phyloP scores from a whole-genome alignment of 495 filamentous ascomycete species.

The Tricharina praecox region DNA sequence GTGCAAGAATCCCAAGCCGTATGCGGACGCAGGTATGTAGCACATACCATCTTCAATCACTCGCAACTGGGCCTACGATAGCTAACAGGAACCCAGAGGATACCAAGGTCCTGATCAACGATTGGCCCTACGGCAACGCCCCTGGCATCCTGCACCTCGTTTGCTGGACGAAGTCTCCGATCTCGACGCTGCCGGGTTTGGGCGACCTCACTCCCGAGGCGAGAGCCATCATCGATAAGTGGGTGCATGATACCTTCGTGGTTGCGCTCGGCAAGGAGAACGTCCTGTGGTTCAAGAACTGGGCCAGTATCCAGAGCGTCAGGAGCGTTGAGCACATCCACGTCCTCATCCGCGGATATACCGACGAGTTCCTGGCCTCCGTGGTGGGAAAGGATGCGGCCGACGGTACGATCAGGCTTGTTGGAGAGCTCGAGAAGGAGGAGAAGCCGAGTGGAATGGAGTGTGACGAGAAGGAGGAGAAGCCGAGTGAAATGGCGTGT shows the following conservation, averaged over 20 bases:
- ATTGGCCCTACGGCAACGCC: slow-evolving; percentile 76
- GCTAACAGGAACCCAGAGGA: too few species aligned
- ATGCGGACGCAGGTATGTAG: slow-evolving; percentile 16
- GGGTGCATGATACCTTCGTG: slow-evolving; percentile 51
- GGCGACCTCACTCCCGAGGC: slow-evolving; percentile 61
- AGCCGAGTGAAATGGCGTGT: too few species aligned
- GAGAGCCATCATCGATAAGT: slow-evolving; percentile 42
- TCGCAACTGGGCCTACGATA: background rate
- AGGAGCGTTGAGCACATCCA: slow-evolving; percentile 63
- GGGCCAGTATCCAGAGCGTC: slow-evolving; percentile 76
- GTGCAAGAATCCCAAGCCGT: slow-evolving; percentile 13
- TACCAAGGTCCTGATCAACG: slow-evolving; percentile 55
- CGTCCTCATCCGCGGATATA: slow-evolving; percentile 25
- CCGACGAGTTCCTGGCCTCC: slow-evolving; percentile 11
- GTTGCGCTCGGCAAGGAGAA: slow-evolving; percentile 40
- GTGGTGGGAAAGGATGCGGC: slow-evolving; percentile 10
- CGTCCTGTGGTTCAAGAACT: slow-evolving; percentile 91
- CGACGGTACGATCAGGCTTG: slow-evolving; percentile 6
- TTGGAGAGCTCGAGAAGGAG: slow-evolving; percentile 17
- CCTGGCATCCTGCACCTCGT: slow-evolving; percentile 56
- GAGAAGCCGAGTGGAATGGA: too few species aligned
- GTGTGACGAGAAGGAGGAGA: slow-evolving; percentile 11
- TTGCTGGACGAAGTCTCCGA: slow-evolving; percentile 46
- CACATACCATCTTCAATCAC: too few species aligned
- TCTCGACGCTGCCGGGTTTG: slow-evolving; percentile 32